Evolutionary conservation across 139 green algal genomes (phyloP).

Genomic region (Yamagishiella unicocca): DNA sequence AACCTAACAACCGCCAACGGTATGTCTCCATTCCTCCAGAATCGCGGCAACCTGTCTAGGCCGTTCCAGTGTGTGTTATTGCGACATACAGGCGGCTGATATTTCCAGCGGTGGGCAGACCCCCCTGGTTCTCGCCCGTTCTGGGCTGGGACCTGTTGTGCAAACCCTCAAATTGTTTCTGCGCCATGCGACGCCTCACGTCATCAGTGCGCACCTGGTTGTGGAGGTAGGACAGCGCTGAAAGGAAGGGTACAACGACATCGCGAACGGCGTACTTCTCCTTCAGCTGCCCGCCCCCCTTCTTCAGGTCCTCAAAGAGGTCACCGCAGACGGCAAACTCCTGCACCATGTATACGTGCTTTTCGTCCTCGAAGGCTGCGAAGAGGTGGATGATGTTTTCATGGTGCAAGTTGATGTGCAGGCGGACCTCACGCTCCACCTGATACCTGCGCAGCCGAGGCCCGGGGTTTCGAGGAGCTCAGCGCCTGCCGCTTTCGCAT

Average conservation of each 20-base stretch:
- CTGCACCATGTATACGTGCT: constrained; percentile 86
- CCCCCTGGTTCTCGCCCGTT: too few relatives aligned
- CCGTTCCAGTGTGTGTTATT: too few relatives aligned
- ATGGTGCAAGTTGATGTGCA: constrained; percentile 68
- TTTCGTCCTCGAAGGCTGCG: constrained; percentile 85
- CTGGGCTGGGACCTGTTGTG: too few relatives aligned
- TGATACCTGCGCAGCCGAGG: constrained; percentile 53
- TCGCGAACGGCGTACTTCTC: constrained; percentile 68
- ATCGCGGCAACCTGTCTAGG: too few relatives aligned
- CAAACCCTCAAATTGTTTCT: too few relatives aligned
- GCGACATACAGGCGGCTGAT: too few relatives aligned
- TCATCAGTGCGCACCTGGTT: constrained; percentile 54
- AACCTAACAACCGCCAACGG: too few relatives aligned
- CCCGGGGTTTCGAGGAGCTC: neutral
- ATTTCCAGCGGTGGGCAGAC: too few relatives aligned
- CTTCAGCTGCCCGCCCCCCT: constrained; percentile 69
- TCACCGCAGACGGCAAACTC: constrained; percentile 78
- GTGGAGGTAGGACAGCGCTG: constrained; percentile 79
- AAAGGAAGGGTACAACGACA: constrained; percentile 78
- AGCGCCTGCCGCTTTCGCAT: neutral
- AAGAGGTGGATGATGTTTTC: constrained; percentile 76
- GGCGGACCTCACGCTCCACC: constrained; percentile 70
- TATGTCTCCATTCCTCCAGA: too few relatives aligned
- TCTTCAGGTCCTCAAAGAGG: constrained; percentile 84
- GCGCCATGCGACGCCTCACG: too few relatives aligned